Conservation (phyloP, 805 yeast species). For the Nakazawaea ambrosiae region DNA sequence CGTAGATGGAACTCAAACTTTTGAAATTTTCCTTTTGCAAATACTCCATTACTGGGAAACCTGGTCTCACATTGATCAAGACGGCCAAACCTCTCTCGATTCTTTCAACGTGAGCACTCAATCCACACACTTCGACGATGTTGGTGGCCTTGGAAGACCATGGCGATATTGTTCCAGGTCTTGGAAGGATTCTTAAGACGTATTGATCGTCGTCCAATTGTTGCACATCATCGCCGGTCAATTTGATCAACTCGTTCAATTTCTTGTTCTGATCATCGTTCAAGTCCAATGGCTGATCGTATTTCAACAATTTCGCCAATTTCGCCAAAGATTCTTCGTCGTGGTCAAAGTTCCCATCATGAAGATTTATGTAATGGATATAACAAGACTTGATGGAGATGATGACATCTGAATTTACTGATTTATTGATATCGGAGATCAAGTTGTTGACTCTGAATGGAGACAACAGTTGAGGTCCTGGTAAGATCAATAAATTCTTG, state of each 20-base stretch:
- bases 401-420: conserved; percentile 61
- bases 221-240: not conserved
- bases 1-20: conserved; percentile 68
- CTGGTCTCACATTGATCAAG: conserved; percentile 62
- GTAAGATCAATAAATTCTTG: conserved; percentile 46
- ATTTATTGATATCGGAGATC: conserved; percentile 63
- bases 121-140: conserved; percentile 83
- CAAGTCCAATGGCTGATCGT: conserved; percentile 60
- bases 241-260: conserved; percentile 18
- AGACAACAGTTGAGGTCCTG: conserved; percentile 91
- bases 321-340: conserved; percentile 36
- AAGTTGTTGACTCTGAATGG: conserved; percentile 74
- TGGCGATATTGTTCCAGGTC: conserved; percentile 95
- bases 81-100: conserved; percentile 88
- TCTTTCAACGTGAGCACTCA: conserved; percentile 62
- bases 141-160: conserved; percentile 99
- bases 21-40: conserved; percentile 41
- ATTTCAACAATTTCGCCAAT: conserved; percentile 58
- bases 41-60: conserved; percentile 56
- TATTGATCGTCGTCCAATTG: conserved; percentile 36
- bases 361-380: conserved; percentile 73
- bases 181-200: conserved; percentile 74
- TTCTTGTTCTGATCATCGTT: conserved; percentile 27
- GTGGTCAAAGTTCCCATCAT: conserved; percentile 22
- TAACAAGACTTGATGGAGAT: conserved; percentile 66